A percentile compares a stretch with the other conserved stretches of the same genome.
Evolutionary conservation across 2,329 filamentous ascomycete genomes (phyloP).

Genomic region (Colletotrichum theobromicola): DNA sequence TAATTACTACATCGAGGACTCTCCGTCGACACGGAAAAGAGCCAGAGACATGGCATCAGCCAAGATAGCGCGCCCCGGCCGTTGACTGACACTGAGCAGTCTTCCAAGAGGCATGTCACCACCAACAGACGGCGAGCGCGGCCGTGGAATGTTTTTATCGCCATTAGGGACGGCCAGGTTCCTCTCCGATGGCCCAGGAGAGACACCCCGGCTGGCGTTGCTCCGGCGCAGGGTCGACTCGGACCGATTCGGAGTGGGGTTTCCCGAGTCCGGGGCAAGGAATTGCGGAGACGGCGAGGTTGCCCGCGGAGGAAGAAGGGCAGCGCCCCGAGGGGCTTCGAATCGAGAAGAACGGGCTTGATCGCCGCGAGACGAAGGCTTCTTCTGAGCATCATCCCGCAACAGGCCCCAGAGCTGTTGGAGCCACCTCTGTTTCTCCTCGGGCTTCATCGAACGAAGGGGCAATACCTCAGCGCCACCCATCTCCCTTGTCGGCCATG

Average conservation of each 20-base stretch:
- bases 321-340: neutral
- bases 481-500: conserved; percentile 41
- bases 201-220: neutral
- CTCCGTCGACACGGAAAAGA: neutral
- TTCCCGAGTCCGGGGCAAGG: neutral
- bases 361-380: neutral
- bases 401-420: conserved; percentile 33
- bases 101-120: neutral
- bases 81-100: neutral
- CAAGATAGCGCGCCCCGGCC: neutral
- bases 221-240: neutral
- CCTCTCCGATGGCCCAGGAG: neutral
- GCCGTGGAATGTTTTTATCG: neutral
- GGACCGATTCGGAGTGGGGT: neutral
- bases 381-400: conserved; percentile 13
- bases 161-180: neutral
- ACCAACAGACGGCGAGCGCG: neutral
- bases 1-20: neutral
- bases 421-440: conserved; percentile 39
- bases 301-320: neutral
- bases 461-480: conserved; percentile 38
- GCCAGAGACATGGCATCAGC: neutral
- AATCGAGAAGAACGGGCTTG: neutral
- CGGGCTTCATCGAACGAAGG: conserved; percentile 37
- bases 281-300: neutral